Evolutionary conservation across 176 grass and related monocot genomes (phyloP), one percentile per base, ranked within the genome.

Genomic region (Oryza brachyantha): DNA sequence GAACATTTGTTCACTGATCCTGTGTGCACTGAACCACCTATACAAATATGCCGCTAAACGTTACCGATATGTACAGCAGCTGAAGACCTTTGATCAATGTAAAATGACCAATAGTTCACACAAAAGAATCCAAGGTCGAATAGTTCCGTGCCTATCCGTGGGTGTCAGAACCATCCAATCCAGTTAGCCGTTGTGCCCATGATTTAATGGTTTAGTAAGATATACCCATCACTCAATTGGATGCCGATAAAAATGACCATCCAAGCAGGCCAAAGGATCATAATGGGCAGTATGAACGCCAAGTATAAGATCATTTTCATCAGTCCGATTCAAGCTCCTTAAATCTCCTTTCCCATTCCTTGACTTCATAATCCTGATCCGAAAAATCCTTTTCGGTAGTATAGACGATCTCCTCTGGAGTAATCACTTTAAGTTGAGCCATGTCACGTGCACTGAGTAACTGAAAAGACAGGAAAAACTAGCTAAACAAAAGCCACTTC

Each of bases 291-390:
- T 55, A 66, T 27, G 29, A 76, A 61, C 45, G 61, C 69, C 70
- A 74, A 75, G 76, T 59, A 75, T 54, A 61, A 57, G 35, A 84
- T 68, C 29, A 54, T 54, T 35, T n/a, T 77, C 40, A 83, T 88
- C 81, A 93, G 48, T 95, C 90, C 27, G 86, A 84, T 35, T 90
- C 89, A 61, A 99, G 88, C 34, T 91, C 75, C 66, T 75, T 87
- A 71, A 99, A 95, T 81, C 88, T 85, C 66, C 68, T 80, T 34
- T 95, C 81, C 90, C 92, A 99, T 42, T 99, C 96, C 76, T 65
- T 99, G 54, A 65, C 83, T 84, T 99, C 92, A 80, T 89, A 99
- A 83, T 99, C 92, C 77, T 99, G 96, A 66, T 93, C 92, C n/a
- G 81, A 22, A 29, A 93, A 61, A 89, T 95, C 92, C 63, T 95